Base-by-base conservation (phyloP, 371 early-diverging fungal genomes). In the Actinomortierella wolfii region DNA sequence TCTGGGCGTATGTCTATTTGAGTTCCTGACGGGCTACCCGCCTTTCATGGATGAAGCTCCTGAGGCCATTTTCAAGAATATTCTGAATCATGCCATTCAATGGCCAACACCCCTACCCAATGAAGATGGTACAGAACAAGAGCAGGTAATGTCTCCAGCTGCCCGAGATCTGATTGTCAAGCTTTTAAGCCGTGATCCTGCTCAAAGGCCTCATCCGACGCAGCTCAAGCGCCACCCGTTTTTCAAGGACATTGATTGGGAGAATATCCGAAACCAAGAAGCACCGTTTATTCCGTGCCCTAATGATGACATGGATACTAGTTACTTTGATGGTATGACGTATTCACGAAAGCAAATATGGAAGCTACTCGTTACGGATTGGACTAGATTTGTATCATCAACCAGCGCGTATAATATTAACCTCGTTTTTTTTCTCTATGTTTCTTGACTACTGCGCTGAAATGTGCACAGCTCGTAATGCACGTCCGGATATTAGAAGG, bases 1-100 rank as follows among this genome's bases (percentile, higher is more conserved):
- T 0, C 69, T 96, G 9, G 98, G 96, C 15, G 88, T 96, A 20
- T 90, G 95, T 52, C 67, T 96, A 41, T 97, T 91, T 68, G 97
- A 98, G 79, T 87, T 95, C 65, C 68, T 95, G 59, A 80, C 83
- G 2, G 95, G 95, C 21, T 87, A 86, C 54, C 94, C 96, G 21
- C 97, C 97, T 0, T 96, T 96, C 66, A 89, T 88, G 59, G 94
- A 90, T 54, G 91, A 90, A 4, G 76, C 87, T 4, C 88, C 92
- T 6, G 92, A 94, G 59, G 79, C 80, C 2, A 94, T 96, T 49
- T 96, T 95, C 69, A 78, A 82, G 54, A 92, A 93, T 54, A 95
- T 96, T 63, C 81, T 93, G 25, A 82, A 87, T 57, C 83, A 83
- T 53, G 79, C 78, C 45, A 83, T 90, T 28, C 79, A 86, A 62